Percentiles rank a stretch among this genome's conserved stretches.
Conservation (phyloP, 2,329 filamentous ascomycete species). For the Meredithiella fracta region DNA sequence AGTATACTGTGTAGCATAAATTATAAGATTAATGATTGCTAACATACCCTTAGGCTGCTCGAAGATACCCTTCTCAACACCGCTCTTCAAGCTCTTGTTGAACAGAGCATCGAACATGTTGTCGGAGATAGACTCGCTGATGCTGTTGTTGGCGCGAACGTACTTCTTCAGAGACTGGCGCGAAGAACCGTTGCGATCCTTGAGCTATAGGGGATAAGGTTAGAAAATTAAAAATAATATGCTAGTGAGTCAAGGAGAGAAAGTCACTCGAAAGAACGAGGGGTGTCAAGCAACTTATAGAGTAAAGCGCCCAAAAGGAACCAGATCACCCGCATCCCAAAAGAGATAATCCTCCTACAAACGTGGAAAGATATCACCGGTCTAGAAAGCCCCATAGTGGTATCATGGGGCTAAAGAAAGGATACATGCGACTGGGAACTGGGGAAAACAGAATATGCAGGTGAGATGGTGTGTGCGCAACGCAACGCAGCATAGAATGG, state of each 20-base stretch:
- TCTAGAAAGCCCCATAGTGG: too few species aligned
- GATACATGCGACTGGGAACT: too few species aligned
- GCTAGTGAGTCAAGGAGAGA: conserved; percentile 10
- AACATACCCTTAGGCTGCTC: conserved; percentile 73
- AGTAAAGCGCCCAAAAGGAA: too few species aligned
- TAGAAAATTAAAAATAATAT: conserved; percentile 22
- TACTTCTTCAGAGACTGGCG: conserved; percentile 47
- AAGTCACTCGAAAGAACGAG: not conserved
- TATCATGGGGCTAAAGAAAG: too few species aligned
- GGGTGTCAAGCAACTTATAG: not conserved
- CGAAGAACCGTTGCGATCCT: conserved; percentile 46
- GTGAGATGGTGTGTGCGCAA: not conserved
- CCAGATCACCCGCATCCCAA: not conserved
- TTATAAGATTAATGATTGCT: conserved; percentile 16
- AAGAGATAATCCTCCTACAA: not conserved
- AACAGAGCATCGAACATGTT: conserved; percentile 56
- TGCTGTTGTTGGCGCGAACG: conserved; percentile 37
- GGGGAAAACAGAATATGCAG: not conserved
- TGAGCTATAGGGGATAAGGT: conserved; percentile 32
- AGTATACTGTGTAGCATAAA: conserved; percentile 16
- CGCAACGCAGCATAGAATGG: too few species aligned
- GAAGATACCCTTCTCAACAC: conserved; percentile 77
- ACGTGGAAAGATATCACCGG: not conserved
- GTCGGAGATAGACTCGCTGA: conserved; percentile 25
- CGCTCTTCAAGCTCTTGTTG: conserved; percentile 68